A percentile compares a stretch with the other conserved stretches of the same genome.
These are phyloP conservation scores for Daldinia caldariorum DNA, from an alignment of 495 filamentous ascomycete genomes.

Conservation along the genomic window DNA sequence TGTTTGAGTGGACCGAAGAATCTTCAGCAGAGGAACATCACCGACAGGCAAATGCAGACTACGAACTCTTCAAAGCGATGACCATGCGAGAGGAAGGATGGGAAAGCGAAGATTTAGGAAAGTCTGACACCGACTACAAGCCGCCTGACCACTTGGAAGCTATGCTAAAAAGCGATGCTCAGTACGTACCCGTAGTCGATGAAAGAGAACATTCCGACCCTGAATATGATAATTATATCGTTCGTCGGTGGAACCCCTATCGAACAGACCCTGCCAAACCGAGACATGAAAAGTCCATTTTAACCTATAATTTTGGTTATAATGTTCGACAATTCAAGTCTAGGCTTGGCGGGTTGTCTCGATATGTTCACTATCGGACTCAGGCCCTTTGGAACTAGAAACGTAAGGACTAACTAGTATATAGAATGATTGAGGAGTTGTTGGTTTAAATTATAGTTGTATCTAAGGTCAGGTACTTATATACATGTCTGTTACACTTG, in stretches of 20 bases:
- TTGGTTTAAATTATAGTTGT: no score
- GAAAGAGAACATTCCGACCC: not conserved
- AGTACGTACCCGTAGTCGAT: not conserved
- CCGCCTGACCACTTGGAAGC: not conserved
- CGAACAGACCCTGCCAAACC: not conserved
- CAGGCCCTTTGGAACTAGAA: not conserved
- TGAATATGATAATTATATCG: constrained; percentile 20
- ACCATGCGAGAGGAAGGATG: constrained; percentile 10
- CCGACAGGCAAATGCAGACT: constrained; percentile 16
- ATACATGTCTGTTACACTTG: no score
- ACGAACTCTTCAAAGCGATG: constrained; percentile 24
- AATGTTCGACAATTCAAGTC: not conserved
- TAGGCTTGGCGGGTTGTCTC: not conserved
- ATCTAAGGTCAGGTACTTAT: no score
- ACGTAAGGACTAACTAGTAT: not conserved
- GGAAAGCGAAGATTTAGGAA: constrained; percentile 13
- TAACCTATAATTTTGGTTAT: constrained; percentile 24
- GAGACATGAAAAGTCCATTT: not conserved
- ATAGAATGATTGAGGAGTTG: no score
- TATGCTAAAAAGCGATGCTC: not conserved
- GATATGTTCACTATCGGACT: not conserved
- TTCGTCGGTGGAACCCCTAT: constrained; percentile 29
- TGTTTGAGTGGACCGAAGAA: constrained; percentile 25
- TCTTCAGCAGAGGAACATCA: not conserved
- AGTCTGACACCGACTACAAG: constrained; percentile 5